Evolutionary conservation across 208 protist species (phyloP).

Genomic region (Wallacemonas sp.): DNA sequence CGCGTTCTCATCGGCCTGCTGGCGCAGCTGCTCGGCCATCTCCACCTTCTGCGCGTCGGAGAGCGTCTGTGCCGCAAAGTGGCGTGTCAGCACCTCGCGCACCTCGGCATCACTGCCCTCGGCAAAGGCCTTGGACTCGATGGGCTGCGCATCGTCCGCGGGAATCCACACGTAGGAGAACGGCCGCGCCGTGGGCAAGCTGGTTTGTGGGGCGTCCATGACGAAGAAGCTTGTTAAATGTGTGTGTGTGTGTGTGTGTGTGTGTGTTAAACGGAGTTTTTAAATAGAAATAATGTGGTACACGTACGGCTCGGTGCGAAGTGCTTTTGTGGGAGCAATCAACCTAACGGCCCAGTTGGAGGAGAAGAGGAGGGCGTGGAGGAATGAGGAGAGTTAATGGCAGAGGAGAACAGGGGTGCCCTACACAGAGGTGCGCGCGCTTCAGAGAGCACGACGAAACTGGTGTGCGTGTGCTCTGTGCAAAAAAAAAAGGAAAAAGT

Average conservation of each 20-base stretch:
- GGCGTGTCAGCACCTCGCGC: conserved; percentile 48
- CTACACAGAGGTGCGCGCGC: too few species aligned
- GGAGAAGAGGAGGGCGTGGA: too few species aligned
- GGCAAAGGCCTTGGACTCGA: conserved; percentile 45
- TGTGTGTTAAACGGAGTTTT: conserved; percentile 10
- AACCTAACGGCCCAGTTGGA: conserved; percentile 1
- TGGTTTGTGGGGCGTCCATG: conserved; percentile 18
- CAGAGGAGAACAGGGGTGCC: too few species aligned
- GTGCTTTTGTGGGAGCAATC: conserved; percentile 6
- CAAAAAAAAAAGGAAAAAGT: too few species aligned
- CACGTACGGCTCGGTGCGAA: too few species aligned
- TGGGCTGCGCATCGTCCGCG: conserved; percentile 34
- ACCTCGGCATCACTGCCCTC: conserved; percentile 75
- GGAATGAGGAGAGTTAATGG: too few species aligned
- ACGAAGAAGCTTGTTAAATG: neutral
- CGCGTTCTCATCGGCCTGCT: conserved; percentile 39
- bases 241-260: neutral
- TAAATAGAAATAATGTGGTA: too few species aligned
- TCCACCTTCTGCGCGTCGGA: conserved; percentile 69
- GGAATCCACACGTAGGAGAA: conserved; percentile 86
- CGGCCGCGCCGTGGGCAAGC: conserved; percentile 42
- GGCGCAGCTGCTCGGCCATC: conserved; percentile 66
- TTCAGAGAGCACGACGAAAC: too few species aligned
- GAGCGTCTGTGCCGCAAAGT: conserved; percentile 72
- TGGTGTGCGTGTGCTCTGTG: too few species aligned